Conservation (phyloP, 1,284 basidiomycete species). For the Marasmius fiardii region DNA sequence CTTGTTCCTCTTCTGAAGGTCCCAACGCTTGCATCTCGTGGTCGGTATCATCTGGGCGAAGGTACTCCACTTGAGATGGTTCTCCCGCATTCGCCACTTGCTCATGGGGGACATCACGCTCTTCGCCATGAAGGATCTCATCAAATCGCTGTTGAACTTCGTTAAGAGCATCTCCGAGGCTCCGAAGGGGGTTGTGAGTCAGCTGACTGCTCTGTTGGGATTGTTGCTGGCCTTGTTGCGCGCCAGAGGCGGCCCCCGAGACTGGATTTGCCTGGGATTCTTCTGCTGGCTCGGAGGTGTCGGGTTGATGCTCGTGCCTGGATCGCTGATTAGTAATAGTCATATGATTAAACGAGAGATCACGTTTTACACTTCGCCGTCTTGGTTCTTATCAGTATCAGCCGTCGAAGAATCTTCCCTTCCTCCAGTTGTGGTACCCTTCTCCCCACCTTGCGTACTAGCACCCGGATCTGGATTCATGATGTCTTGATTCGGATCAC, state of each 20-base stretch:
- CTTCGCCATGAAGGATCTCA: slow-evolving; percentile 69
- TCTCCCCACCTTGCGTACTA: slow-evolving; percentile 27
- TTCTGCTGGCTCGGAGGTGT: slow-evolving; percentile 22
- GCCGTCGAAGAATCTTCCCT: slow-evolving; percentile 23
- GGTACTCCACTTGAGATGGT: slow-evolving; percentile 75
- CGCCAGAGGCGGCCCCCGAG: slow-evolving; percentile 36
- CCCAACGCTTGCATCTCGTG: slow-evolving; percentile 90
- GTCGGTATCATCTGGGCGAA: slow-evolving; percentile 70
- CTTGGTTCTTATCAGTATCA: slow-evolving; percentile 5
- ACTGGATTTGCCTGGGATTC: slow-evolving; percentile 24
- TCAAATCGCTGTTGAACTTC: slow-evolving; percentile 85
- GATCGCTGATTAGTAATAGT: background rate
- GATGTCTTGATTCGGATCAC: slow-evolving; percentile 27
- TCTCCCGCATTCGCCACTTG: slow-evolving; percentile 33
- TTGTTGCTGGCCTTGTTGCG: slow-evolving; percentile 42
- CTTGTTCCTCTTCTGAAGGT: slow-evolving; percentile 80
- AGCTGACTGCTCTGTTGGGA: slow-evolving; percentile 37
- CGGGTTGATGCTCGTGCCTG: slow-evolving; percentile 13
- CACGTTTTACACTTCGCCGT: slow-evolving; percentile 27
- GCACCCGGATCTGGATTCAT: slow-evolving; percentile 26
- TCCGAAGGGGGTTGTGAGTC: slow-evolving; percentile 66
- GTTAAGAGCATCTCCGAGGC: slow-evolving; percentile 82
- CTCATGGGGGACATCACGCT: slow-evolving; percentile 27
- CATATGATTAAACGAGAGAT: background rate
- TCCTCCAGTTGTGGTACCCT: slow-evolving; percentile 27